Conservation (phyloP, 805 yeast species). For the Sungouiozyma ichnusensis region DNA sequence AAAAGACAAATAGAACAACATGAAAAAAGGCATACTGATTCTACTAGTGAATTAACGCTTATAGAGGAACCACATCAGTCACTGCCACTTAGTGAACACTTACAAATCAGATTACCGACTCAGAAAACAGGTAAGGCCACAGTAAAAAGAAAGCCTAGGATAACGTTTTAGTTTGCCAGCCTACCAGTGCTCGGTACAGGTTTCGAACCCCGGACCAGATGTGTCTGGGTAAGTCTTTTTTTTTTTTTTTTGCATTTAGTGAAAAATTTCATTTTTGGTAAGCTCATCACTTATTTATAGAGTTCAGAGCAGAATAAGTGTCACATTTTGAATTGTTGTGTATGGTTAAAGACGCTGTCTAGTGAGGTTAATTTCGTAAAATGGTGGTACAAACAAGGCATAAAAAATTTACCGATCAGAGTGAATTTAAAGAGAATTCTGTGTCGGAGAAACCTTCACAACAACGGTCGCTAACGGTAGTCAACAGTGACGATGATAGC, state of each 20-base stretch:
- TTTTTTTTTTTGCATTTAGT: background rate
- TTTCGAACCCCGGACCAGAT: background rate
- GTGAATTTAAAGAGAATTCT: conserved; percentile 6
- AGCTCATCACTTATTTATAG: background rate
- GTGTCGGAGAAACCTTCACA: conserved; percentile 3
- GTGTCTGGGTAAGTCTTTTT: background rate
- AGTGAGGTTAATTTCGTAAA: too few relatives aligned
- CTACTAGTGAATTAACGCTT: too few relatives aligned
- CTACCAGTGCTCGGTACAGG: background rate
- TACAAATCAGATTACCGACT: background rate
- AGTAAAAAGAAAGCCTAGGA: background rate
- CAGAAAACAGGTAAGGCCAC: background rate
- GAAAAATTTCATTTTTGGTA: background rate
- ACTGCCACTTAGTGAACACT: background rate
- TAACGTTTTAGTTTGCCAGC: background rate
- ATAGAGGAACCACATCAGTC: background rate
- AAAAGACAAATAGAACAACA: conserved; percentile 38
- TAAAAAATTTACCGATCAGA: background rate
- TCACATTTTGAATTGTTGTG: too few relatives aligned
- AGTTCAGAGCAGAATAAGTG: too few relatives aligned
- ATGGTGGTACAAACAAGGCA: background rate
- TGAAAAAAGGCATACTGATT: conserved; percentile 2
- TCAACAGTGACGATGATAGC: conserved; percentile 12
- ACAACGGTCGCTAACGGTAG: conserved; percentile 2
- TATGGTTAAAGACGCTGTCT: too few relatives aligned